phyloP scores from a whole-genome alignment of 768 basidiomycete species.

The Suillus occidentalis region DNA sequence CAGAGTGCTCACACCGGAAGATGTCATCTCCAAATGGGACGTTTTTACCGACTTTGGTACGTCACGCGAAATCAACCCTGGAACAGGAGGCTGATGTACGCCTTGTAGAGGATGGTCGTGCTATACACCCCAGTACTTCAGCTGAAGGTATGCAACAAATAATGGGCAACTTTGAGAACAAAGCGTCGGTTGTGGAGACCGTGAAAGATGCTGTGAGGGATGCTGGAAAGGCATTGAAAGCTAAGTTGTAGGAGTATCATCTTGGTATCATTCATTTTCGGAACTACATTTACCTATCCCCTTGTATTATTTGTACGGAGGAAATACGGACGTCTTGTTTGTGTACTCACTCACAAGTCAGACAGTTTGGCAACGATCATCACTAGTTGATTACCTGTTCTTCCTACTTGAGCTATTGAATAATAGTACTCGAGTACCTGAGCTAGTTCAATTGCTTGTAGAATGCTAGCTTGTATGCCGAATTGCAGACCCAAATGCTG shows the following conservation, averaged over 20 bases:
- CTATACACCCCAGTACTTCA: constrained; percentile 76
- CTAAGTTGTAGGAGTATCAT: constrained; percentile 44
- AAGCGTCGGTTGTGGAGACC: constrained; percentile 40
- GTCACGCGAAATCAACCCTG: constrained; percentile 20
- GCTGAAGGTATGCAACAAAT: constrained; percentile 80
- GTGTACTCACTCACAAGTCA: not conserved
- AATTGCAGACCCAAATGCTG: not conserved
- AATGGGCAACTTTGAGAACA: constrained; percentile 56
- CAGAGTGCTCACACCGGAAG: constrained; percentile 74
- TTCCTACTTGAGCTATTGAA: not conserved
- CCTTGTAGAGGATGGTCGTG: constrained; percentile 67
- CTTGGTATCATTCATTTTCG: not conserved
- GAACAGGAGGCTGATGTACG: constrained; percentile 2
- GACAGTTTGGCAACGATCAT: not conserved
- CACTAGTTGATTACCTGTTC: not conserved
- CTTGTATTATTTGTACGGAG: not conserved
- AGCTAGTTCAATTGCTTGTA: not conserved
- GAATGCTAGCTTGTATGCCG: not conserved
- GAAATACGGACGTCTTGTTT: too few relatives aligned
- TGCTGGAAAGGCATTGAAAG: constrained; percentile 39
- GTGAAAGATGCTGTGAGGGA: constrained; percentile 53
- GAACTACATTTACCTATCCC: not conserved
- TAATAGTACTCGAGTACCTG: not conserved
- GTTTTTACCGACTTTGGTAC: constrained; percentile 82
- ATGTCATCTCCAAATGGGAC: constrained; percentile 77